Conservation (phyloP, 345 rosid species). For the Linum tenue region DNA sequence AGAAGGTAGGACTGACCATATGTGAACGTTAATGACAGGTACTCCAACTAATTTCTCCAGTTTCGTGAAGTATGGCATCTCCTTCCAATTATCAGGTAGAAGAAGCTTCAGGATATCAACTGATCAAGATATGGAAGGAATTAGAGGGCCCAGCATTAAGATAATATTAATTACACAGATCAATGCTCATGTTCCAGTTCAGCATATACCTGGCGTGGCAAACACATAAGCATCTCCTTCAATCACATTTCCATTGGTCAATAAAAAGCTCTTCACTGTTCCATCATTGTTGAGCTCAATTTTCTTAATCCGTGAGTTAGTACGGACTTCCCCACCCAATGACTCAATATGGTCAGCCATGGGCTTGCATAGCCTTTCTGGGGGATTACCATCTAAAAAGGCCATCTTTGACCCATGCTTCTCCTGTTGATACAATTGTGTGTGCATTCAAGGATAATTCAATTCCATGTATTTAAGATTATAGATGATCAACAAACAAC, state of each 20-base stretch:
- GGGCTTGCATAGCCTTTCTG: slow-evolving; percentile 91
- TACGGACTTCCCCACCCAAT: slow-evolving; percentile 71
- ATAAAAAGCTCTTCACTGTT: slow-evolving; percentile 60
- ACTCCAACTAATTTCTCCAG: slow-evolving; percentile 94
- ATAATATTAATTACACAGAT: neutral
- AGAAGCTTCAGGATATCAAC: slow-evolving; percentile 89
- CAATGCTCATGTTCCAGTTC: neutral
- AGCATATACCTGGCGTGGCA: slow-evolving; percentile 71
- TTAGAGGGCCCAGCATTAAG: slow-evolving; percentile 11
- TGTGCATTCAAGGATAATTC: slow-evolving; percentile 2
- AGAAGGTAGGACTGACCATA: slow-evolving; percentile 60
- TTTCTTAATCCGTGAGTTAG: slow-evolving; percentile 69
- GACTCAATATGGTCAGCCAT: slow-evolving; percentile 64
- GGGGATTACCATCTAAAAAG: slow-evolving; percentile 93
- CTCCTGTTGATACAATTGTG: slow-evolving; percentile 41
- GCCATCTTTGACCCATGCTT: slow-evolving; percentile 98
- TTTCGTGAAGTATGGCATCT: slow-evolving; percentile 67
- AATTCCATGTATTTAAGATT: neutral
- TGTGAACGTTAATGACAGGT: slow-evolving; percentile 91
- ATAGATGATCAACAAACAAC: neutral
- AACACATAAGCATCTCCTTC: slow-evolving; percentile 84
- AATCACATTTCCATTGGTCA: slow-evolving; percentile 50
- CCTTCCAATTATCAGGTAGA: slow-evolving; percentile 76
- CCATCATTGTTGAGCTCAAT: slow-evolving; percentile 76
- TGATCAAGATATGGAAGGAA: slow-evolving; percentile 21